Evolutionary conservation across 768 basidiomycete genomes (phyloP).

Genomic region (Tricholoma sp.): DNA sequence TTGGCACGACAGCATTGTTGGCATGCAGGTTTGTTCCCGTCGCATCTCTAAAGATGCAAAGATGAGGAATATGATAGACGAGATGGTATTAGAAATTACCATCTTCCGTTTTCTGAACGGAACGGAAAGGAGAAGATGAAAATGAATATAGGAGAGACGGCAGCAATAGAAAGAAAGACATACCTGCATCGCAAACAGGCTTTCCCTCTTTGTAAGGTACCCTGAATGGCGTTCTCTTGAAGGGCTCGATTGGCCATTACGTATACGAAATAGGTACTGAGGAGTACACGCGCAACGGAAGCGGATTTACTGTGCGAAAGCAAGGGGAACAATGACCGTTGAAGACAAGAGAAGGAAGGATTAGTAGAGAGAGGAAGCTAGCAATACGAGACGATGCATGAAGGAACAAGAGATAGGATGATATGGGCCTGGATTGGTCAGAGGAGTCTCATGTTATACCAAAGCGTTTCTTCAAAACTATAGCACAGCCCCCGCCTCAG

Average conservation of each 20-base stretch:
- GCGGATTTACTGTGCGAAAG: conserved; percentile 16
- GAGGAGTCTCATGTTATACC: conserved; percentile 14
- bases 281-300: not conserved
- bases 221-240: conserved; percentile 28
- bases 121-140: conserved; percentile 9
- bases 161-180: conserved; percentile 16
- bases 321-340: conserved; percentile 26
- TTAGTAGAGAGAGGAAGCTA: conserved; percentile 19
- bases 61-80: too few species aligned
- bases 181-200: conserved; percentile 72
- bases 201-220: conserved; percentile 61
- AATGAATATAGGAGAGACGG: conserved; percentile 9
- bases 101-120: conserved; percentile 62
- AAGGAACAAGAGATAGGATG: conserved; percentile 16
- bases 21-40: conserved; percentile 71
- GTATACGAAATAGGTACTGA: conserved; percentile 22
- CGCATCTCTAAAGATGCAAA: conserved; percentile 54
- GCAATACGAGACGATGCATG: conserved; percentile 21
- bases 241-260: conserved; percentile 49
- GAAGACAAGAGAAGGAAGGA: conserved; percentile 17
- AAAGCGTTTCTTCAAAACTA: conserved; percentile 1
- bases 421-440: conserved; percentile 10
- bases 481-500: conserved; percentile 3
- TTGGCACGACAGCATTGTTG: conserved; percentile 77
- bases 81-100: conserved; percentile 37